Evolutionary conservation across 2,329 filamentous ascomycete genomes (phyloP).

Genomic region (Fusarium sp.): DNA sequence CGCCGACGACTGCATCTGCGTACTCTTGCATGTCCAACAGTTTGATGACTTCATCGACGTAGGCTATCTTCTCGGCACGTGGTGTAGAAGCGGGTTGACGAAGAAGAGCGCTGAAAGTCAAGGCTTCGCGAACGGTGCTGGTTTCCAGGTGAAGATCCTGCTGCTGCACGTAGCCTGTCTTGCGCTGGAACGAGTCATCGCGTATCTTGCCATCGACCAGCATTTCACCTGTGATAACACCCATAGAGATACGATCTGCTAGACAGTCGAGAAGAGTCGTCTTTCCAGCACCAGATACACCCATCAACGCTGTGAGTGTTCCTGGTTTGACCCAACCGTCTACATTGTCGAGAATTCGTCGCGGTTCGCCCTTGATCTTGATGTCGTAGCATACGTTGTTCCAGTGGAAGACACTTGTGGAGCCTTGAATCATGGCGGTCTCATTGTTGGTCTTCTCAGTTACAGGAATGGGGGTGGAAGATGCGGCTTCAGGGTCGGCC

Average conservation of each 20-base stretch:
- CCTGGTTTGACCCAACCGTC: conserved; percentile 82
- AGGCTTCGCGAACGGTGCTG: conserved; percentile 61
- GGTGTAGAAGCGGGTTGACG: conserved; percentile 59
- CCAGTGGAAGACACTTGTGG: conserved; percentile 72
- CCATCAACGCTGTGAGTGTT: conserved; percentile 79
- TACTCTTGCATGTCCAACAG: conserved; percentile 68
- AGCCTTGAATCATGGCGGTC: conserved; percentile 42
- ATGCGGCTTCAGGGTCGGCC: conserved; percentile 40
- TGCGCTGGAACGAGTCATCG: conserved; percentile 76
- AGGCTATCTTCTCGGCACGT: conserved; percentile 62
- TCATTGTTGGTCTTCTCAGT: conserved; percentile 38
- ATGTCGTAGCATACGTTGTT: conserved; percentile 80
- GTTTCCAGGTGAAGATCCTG: conserved; percentile 64
- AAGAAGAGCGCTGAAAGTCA: conserved; percentile 58
- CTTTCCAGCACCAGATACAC: conserved; percentile 63
- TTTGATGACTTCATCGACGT: conserved; percentile 66
- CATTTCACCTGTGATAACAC: conserved; percentile 77
- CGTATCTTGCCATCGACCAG: conserved; percentile 75
- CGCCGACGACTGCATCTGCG: conserved; percentile 64
- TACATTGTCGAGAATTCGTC: conserved; percentile 76
- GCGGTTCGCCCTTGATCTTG: conserved; percentile 72
- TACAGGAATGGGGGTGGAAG: conserved; percentile 34
- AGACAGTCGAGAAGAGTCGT: conserved; percentile 74
- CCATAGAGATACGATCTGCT: conserved; percentile 78
- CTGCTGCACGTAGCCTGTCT: conserved; percentile 79